Base-by-base conservation (phyloP, 768 basidiomycete species). In the Agrocybe praecox region DNA sequence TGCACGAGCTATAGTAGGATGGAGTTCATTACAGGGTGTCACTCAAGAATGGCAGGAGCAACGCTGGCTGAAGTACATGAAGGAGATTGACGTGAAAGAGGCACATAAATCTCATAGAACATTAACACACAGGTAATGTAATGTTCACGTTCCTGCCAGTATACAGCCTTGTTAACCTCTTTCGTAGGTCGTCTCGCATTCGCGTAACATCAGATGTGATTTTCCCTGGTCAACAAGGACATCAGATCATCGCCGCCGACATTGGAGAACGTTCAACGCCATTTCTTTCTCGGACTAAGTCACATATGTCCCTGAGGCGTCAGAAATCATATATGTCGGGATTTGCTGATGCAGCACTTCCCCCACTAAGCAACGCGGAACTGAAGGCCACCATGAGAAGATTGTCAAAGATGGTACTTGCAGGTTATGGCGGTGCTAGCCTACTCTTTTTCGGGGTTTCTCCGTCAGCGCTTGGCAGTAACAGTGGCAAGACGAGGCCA, bases 391-490 rank as follows among this genome's bases (percentile, higher is more conserved):
- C 88, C 11, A 72, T 94, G n/a, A 83, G 90, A 22, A 81, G 92
- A 11, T 77, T 92, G 36, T 92, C 90, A 14, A 92, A 92, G 69
- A 84, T 94, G 74, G 89, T 90, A 1, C 76, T 94, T 7, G 92
- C 90, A 1, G 90, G 91, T 2, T 94, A 94, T 62, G 92, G 92
- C 14, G 92, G 92, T 1, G 87, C 91, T 0, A 87, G 85, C 46
- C 76, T 93, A 24, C 71, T 92, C 33, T 93, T 94, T 72, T 94
- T 94, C 60, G 92, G 92, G 7, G 80, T 92, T 8, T 75, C 78
- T 4, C 73, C 79, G 0, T 55, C 58, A 23, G 53, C 56, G 6
- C 60, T 67, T 50, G 61, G 59, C 18, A 46, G 49, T 44, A 46
- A 46, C 17, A 26, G 36, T 47, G 14, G 36, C 36, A 34, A 48